Conservation (phyloP, 495 filamentous ascomycete genomes). For the Cercophora sp. region DNA sequence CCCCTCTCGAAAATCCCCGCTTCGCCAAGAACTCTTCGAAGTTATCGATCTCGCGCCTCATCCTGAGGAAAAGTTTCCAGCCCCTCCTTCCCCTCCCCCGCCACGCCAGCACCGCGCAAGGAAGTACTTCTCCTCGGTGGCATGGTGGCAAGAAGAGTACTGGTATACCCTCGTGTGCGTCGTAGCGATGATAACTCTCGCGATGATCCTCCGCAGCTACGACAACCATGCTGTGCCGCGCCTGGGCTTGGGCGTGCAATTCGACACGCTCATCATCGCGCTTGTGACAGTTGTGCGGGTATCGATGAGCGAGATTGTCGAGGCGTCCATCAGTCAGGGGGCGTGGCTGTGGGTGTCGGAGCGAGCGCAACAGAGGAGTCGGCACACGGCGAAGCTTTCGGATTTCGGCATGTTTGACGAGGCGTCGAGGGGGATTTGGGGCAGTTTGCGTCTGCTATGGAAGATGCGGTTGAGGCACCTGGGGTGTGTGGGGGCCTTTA, state of each 20-base stretch:
- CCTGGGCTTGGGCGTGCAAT: constrained; percentile 21
- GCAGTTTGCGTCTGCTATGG: constrained; percentile 30
- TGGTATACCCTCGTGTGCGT: constrained; percentile 29
- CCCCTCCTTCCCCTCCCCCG: too few species aligned
- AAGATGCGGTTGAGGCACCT: constrained; percentile 32
- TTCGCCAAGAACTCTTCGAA: too few species aligned
- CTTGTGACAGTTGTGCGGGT: constrained; percentile 32
- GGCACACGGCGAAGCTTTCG: constrained; percentile 22
- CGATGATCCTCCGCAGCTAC: constrained; percentile 23
- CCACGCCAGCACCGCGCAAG: constrained; percentile 5
- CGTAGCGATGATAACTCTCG: constrained; percentile 16
- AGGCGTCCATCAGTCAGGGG: constrained; percentile 32
- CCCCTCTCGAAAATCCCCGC: too few species aligned
- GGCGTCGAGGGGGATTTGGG: constrained; percentile 32
- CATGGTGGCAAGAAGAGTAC: constrained; percentile 35
- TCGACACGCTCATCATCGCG: constrained; percentile 32
- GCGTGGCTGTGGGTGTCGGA: constrained; percentile 37
- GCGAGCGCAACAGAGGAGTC: constrained; percentile 23
- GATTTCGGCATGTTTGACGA: constrained; percentile 39
- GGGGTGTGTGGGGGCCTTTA: constrained; percentile 33
- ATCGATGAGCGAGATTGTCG: constrained; percentile 31
- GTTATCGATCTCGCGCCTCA: too few species aligned
- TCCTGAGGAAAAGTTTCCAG: too few species aligned
- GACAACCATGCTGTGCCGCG: constrained; percentile 28
- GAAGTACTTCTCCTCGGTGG: constrained; percentile 17